Evolutionary conservation across 192 early-diverging fungal species (phyloP).

Genomic region (Phlyctochytrium arcticum): DNA sequence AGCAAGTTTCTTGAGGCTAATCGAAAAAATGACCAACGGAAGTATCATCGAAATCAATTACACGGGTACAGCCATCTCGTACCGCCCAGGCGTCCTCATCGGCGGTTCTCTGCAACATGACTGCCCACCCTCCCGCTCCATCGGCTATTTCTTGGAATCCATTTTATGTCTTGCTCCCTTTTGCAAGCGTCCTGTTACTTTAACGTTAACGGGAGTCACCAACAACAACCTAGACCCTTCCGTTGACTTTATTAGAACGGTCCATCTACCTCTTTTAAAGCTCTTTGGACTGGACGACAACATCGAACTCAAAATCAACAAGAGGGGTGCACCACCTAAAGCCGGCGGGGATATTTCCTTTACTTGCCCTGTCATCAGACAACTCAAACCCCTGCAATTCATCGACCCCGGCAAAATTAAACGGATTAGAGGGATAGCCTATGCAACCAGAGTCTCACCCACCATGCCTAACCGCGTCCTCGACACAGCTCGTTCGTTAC

Average conservation of each 20-base stretch:
- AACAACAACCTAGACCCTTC: slow-evolving; percentile 90
- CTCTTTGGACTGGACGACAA: slow-evolving; percentile 84
- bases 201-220: slow-evolving; percentile 88
- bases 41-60: slow-evolving; percentile 89
- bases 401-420: slow-evolving; percentile 82
- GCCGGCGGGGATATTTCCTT: slow-evolving; percentile 93
- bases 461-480: slow-evolving; percentile 92
- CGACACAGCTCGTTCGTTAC: slow-evolving; percentile 75
- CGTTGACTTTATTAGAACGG: slow-evolving; percentile 89
- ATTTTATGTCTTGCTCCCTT: slow-evolving; percentile 91
- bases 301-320: slow-evolving; percentile 83
- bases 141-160: slow-evolving; percentile 93
- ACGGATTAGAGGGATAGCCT: slow-evolving; percentile 93
- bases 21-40: slow-evolving; percentile 94
- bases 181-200: slow-evolving; percentile 75
- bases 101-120: slow-evolving; percentile 86
- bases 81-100: slow-evolving; percentile 83
- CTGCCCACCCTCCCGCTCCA: slow-evolving; percentile 76
- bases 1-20: slow-evolving; percentile 77
- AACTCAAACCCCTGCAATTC: slow-evolving; percentile 75
- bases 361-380: slow-evolving; percentile 73
- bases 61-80: slow-evolving; percentile 82
- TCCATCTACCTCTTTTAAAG: slow-evolving; percentile 75
- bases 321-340: slow-evolving; percentile 82
- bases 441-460: slow-evolving; percentile 87